Percentiles rank a stretch among this genome's conserved stretches.
Evolutionary conservation across 2,329 filamentous ascomycete genomes (phyloP).

Genomic region (Blastomyces silverae): DNA sequence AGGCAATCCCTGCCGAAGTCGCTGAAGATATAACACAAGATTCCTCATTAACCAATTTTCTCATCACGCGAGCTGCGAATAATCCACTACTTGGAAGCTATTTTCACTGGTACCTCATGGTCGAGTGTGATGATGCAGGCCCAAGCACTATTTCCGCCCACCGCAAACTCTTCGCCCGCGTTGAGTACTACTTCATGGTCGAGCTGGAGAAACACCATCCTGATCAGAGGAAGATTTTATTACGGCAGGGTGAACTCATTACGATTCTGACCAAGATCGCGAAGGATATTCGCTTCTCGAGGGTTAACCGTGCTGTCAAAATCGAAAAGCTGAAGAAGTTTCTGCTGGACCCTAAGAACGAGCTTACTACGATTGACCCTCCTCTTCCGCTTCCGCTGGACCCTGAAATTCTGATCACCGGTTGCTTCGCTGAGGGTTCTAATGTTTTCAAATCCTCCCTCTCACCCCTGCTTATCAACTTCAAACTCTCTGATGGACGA

Average conservation of each 20-base stretch:
- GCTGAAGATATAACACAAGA: slow-evolving; percentile 60
- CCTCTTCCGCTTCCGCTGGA: slow-evolving; percentile 84
- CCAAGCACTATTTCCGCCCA: slow-evolving; percentile 67
- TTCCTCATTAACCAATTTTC: slow-evolving; percentile 80
- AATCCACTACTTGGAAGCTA: slow-evolving; percentile 92
- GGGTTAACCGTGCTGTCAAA: slow-evolving; percentile 71
- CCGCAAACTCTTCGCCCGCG: slow-evolving; percentile 80
- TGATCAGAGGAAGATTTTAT: slow-evolving; percentile 66
- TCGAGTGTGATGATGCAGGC: slow-evolving; percentile 82
- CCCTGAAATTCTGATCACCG: slow-evolving; percentile 69
- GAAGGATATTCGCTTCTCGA: slow-evolving; percentile 74
- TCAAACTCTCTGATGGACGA: slow-evolving; percentile 68
- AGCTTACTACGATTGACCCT: slow-evolving; percentile 73
- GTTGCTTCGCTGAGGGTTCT: slow-evolving; percentile 75
- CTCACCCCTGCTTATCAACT: slow-evolving; percentile 82
- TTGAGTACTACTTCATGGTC: slow-evolving; percentile 93
- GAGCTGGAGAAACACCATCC: slow-evolving; percentile 70
- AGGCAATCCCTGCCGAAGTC: slow-evolving; percentile 61
- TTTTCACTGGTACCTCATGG: slow-evolving; percentile 97
- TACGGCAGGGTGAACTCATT: slow-evolving; percentile 84
- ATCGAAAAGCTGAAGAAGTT: slow-evolving; percentile 78
- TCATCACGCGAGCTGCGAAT: slow-evolving; percentile 77
- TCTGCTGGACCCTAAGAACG: slow-evolving; percentile 82
- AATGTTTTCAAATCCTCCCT: slow-evolving; percentile 94
- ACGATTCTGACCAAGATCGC: slow-evolving; percentile 82